phyloP scores from a whole-genome alignment of 805 yeast species.

The Starmerella floricola region DNA sequence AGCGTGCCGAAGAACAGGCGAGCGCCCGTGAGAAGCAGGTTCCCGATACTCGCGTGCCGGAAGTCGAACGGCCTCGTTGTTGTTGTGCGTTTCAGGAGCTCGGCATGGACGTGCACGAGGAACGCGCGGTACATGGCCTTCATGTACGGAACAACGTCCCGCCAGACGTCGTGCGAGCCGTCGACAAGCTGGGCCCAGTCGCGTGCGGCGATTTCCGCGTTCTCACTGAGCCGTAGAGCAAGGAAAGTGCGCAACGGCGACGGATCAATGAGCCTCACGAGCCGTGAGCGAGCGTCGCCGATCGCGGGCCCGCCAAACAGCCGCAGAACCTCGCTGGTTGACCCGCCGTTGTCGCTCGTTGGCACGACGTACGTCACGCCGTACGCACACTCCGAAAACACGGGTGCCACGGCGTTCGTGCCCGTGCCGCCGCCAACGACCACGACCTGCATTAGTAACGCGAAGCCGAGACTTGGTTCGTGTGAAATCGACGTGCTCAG shows the following conservation, averaged over 20 bases:
- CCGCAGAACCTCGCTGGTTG: slow-evolving; percentile 76
- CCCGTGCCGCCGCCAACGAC: slow-evolving; percentile 41
- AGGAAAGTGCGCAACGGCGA: slow-evolving; percentile 31
- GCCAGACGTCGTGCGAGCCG: slow-evolving; percentile 66
- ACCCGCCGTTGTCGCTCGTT: slow-evolving; percentile 86
- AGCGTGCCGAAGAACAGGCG: slow-evolving; percentile 72
- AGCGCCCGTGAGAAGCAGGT: slow-evolving; percentile 69
- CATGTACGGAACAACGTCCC: slow-evolving; percentile 40
- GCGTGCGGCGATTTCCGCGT: slow-evolving; percentile 39
- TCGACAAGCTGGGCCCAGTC: slow-evolving; percentile 76
- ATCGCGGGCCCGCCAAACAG: slow-evolving; percentile 92
- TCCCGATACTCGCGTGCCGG: slow-evolving; percentile 75
- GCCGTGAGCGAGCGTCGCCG: slow-evolving; percentile 78
- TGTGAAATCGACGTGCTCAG: too few relatives aligned
- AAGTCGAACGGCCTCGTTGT: slow-evolving; percentile 52
- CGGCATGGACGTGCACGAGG: slow-evolving; percentile 66
- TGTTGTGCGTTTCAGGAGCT: slow-evolving; percentile 54
- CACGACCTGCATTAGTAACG: slow-evolving; percentile 35
- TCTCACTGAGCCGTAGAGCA: slow-evolving; percentile 41
- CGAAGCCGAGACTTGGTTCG: background rate
- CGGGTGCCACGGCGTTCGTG: slow-evolving; percentile 59
- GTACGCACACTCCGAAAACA: slow-evolving; percentile 38
- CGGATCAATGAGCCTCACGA: slow-evolving; percentile 59
- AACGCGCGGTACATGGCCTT: slow-evolving; percentile 68
- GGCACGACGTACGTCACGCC: slow-evolving; percentile 61